Percentiles rank a stretch among this genome's conserved stretches.
Evolutionary conservation across 2,329 filamentous ascomycete species (phyloP).

Genomic region (Triangularia verruculosa): DNA sequence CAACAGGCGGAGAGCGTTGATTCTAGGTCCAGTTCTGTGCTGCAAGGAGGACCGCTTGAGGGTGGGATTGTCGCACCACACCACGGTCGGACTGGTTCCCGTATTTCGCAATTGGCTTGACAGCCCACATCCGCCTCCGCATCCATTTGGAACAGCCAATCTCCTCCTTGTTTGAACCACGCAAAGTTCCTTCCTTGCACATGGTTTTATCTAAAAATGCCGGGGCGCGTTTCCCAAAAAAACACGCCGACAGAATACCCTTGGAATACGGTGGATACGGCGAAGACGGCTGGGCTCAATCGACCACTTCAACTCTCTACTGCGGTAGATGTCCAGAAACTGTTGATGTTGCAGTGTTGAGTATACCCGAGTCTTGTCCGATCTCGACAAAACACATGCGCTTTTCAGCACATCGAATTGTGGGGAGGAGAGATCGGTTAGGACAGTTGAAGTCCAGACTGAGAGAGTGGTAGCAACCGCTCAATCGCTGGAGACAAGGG

Average conservation of each 20-base stretch:
- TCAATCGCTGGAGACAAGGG: background rate
- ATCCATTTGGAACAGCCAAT: background rate
- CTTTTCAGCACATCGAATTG: background rate
- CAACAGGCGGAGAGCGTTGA: background rate
- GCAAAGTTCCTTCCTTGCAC: background rate
- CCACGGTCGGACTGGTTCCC: background rate
- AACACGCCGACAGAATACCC: background rate
- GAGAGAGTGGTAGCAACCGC: background rate
- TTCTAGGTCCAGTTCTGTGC: background rate
- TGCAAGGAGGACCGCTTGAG: background rate
- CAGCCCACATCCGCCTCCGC: background rate
- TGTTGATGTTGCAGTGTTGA: background rate
- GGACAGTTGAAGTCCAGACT: background rate
- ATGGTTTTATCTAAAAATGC: background rate
- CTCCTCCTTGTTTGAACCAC: background rate
- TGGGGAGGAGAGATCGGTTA: background rate
- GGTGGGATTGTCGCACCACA: background rate
- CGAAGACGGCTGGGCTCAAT: background rate
- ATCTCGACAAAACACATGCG: background rate
- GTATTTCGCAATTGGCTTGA: background rate
- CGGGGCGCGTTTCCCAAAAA: background rate
- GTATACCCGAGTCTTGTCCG: constrained; percentile 2
- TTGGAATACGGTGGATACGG: background rate
- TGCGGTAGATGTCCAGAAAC: background rate
- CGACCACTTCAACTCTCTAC: background rate